These are phyloP conservation scores for Bacidia rubella DNA, from an alignment of 495 filamentous ascomycete genomes.

Conservation along the genomic window DNA sequence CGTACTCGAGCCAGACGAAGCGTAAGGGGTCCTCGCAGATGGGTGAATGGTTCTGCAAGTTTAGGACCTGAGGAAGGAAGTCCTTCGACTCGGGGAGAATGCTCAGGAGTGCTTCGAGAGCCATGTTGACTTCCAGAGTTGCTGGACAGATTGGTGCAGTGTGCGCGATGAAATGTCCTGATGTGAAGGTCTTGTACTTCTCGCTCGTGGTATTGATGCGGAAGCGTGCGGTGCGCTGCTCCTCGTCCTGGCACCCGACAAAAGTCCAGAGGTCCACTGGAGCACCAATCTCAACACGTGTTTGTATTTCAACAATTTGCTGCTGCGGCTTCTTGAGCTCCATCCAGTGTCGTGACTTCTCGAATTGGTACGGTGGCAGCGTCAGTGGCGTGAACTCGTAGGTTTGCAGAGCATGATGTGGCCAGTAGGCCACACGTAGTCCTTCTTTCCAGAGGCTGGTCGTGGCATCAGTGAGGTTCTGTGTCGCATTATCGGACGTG, in stretches of 20 bases:
- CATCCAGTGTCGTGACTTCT: conserved; percentile 24
- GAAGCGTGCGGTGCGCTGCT: conserved; percentile 26
- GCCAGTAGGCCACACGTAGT: conserved; percentile 22
- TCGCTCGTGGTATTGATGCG: conserved; percentile 33
- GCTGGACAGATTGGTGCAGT: conserved; percentile 36
- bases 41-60: conserved; percentile 28
- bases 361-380: conserved; percentile 29
- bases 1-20: conserved; percentile 26
- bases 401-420: conserved; percentile 15
- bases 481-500: neutral
- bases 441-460: conserved; percentile 21
- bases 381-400: conserved; percentile 7
- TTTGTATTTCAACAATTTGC: neutral
- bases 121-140: conserved; percentile 33
- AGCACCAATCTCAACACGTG: conserved; percentile 8
- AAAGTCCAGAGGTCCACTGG: conserved; percentile 27
- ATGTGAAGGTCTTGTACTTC: conserved; percentile 26
- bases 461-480: conserved; percentile 16
- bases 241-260: conserved; percentile 29
- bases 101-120: conserved; percentile 33
- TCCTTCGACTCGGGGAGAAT: conserved; percentile 22
- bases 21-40: conserved; percentile 29
- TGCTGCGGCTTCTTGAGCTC: conserved; percentile 8
- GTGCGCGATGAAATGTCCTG: conserved; percentile 31
- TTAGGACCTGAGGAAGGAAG: conserved; percentile 25